Evolutionary conservation across 2,329 filamentous ascomycete genomes (phyloP).

Genomic region (Fusarium domesticum): DNA sequence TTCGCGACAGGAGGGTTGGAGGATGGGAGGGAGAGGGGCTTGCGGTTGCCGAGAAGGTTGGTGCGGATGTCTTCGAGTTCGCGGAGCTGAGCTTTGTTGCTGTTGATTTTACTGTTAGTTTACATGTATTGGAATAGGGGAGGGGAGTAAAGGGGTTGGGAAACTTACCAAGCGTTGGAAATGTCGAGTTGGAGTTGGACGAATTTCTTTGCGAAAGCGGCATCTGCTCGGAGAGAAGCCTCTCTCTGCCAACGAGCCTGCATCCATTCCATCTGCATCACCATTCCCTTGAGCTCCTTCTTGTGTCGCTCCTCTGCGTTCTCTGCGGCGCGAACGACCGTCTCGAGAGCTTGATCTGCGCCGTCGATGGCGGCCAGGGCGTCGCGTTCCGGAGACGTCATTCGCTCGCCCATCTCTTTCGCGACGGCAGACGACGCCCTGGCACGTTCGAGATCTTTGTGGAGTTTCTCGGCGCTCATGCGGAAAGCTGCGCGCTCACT

Average conservation of each 20-base stretch:
- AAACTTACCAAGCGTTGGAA: conserved; percentile 83
- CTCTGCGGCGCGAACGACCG: conserved; percentile 56
- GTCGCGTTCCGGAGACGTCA: conserved; percentile 19
- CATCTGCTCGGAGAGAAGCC: conserved; percentile 72
- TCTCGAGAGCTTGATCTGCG: conserved; percentile 54
- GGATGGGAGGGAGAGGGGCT: conserved; percentile 33
- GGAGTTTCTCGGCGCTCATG: conserved; percentile 52
- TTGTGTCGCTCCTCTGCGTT: conserved; percentile 66
- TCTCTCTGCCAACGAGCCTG: conserved; percentile 78
- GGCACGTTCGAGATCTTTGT: conserved; percentile 48
- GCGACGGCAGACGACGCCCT: conserved; percentile 40
- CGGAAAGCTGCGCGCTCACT: conserved; percentile 60
- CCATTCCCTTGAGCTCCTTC: conserved; percentile 76
- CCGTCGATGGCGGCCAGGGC: conserved; percentile 34
- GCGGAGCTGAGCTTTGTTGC: conserved; percentile 87
- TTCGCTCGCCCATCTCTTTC: conserved; percentile 9
- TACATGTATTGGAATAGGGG: conserved; percentile 1
- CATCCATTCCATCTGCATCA: conserved; percentile 89
- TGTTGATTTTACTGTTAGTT: conserved; percentile 38
- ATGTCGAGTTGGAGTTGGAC: conserved; percentile 76
- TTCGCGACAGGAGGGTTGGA: conserved; percentile 18
- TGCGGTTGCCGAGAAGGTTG: conserved; percentile 40
- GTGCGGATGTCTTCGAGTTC: conserved; percentile 76
- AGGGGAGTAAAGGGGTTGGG: conserved; percentile 4
- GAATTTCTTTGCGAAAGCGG: conserved; percentile 84